These are phyloP conservation scores for Paralagenidium karlingii DNA, from an alignment of 352 stramenopile genomes.

Conservation along the genomic window DNA sequence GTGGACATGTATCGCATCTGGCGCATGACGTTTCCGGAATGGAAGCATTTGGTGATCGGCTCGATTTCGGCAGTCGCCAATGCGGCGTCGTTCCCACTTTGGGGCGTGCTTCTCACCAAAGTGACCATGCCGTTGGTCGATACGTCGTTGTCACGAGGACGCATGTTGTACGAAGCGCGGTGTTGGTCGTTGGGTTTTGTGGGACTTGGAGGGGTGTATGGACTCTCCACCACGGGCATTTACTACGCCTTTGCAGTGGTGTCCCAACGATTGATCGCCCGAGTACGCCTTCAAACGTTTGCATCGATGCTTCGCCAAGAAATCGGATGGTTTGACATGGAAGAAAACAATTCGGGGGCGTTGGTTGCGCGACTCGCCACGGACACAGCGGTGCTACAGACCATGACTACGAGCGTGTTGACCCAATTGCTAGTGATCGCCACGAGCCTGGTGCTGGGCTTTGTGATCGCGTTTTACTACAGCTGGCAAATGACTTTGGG, in stretches of 20 bases:
- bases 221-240: conserved; percentile 20
- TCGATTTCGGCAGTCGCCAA: conserved; percentile 21
- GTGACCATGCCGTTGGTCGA: conserved; percentile 39
- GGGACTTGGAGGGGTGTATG: conserved; percentile 20
- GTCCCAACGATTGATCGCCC: conserved; percentile 26
- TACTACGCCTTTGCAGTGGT: conserved; percentile 41
- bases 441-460: conserved; percentile 11
- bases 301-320: conserved; percentile 55
- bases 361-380: conserved; percentile 49
- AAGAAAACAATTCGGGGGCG: conserved; percentile 56
- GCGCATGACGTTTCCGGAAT: conserved; percentile 25
- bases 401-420: conserved; percentile 52
- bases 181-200: conserved; percentile 28
- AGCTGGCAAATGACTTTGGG: conserved; percentile 33
- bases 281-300: conserved; percentile 30
- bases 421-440: conserved; percentile 35
- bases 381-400: conserved; percentile 63
- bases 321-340: conserved; percentile 70
- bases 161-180: conserved; percentile 19
- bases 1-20: conserved; percentile 18
- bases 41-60: conserved; percentile 29
- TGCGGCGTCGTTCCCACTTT: conserved; percentile 26
- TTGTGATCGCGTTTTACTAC: conserved; percentile 22
- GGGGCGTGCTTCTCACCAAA: conserved; percentile 35
- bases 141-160: conserved; percentile 12